Evolutionary conservation across 1,284 basidiomycete genomes (phyloP), one percentile per base, ranked within the genome.

Genomic region (Irpex sp.): DNA sequence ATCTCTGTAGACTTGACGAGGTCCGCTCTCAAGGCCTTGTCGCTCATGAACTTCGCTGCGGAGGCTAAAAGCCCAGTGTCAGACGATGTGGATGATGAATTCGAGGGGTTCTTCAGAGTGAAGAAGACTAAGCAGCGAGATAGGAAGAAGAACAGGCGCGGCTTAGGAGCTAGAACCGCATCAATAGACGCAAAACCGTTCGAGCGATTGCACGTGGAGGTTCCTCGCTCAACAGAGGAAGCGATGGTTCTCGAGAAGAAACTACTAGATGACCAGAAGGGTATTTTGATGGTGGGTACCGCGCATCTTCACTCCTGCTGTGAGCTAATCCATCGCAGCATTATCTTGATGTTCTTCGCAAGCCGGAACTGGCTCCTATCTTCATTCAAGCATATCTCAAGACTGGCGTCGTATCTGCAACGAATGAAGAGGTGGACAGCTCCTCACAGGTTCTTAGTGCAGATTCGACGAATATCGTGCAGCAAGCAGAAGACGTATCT

Each of bases 151-250:
- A 60, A 67, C 43, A 67, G 60, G 65, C 45, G 68, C 20, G 58
- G 62, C 24, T 54, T 54, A 24, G 32, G 32, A 3, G 49, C 70
- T 54, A 13, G 49, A 3, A 5, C 60, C 5, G 44, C 43, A 24
- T 27, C 27, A 38, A 27, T 81, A 5, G 79, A 85, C 66, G 4
- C 44, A 24, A 58, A 72, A 2, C 77, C 75, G 0, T 83, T 86
- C 49, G 67, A 74, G 1, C 78, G 71, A 49, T 71, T 85, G 9
- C 76, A 76, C 2, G 58, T 68, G 1, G 68, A 69, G 2, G 71
- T 80, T 1, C 85, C 85, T 4, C 32, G n/a, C 6, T 73, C 75
- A 9, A 64, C 67, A 6, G 59, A 66, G 5, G 79, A 81, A 43
- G 83, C 79, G 0, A 67, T 67, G 9, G 42, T 67, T 11, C 69